phyloP scores from a whole-genome alignment of 2,329 filamentous ascomycete genomes.

The Pseudogymnoascus sp. region DNA sequence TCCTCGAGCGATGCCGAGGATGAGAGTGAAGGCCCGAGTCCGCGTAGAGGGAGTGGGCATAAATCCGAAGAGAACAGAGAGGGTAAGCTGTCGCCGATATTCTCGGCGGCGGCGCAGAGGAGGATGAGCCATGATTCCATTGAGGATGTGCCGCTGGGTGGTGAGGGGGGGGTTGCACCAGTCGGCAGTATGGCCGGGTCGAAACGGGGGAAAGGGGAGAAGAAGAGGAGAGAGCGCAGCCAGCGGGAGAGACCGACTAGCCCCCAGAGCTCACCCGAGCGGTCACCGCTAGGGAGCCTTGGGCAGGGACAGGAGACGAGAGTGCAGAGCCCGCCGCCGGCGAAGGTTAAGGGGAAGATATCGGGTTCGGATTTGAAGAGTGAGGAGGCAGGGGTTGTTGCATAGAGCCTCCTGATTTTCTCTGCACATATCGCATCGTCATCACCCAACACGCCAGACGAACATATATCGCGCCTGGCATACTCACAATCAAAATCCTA shows the following conservation, averaged over 20 bases:
- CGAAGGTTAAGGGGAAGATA: not conserved
- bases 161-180: not conserved
- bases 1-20: not conserved
- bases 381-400: not conserved
- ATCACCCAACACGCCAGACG: not conserved
- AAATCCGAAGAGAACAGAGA: not conserved
- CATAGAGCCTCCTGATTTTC: not conserved
- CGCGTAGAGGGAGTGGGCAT: not conserved
- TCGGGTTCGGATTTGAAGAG: not conserved
- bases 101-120: not conserved
- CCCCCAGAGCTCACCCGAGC: not conserved
- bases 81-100: conserved; percentile 1
- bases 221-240: not conserved
- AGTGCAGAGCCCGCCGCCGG: not conserved
- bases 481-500: not conserved
- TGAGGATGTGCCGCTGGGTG: not conserved
- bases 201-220: not conserved
- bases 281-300: not conserved
- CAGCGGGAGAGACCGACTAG: not conserved
- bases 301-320: not conserved
- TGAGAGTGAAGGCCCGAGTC: not conserved
- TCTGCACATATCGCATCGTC: not conserved
- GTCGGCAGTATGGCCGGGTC: not conserved
- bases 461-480: not conserved
- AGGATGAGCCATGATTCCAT: conserved; percentile 1